A percentile compares a stretch with the other conserved stretches of the same genome.
phyloP scores from a whole-genome alignment of 805 yeast species.

The Groenewaldozyma tartarivorans region DNA sequence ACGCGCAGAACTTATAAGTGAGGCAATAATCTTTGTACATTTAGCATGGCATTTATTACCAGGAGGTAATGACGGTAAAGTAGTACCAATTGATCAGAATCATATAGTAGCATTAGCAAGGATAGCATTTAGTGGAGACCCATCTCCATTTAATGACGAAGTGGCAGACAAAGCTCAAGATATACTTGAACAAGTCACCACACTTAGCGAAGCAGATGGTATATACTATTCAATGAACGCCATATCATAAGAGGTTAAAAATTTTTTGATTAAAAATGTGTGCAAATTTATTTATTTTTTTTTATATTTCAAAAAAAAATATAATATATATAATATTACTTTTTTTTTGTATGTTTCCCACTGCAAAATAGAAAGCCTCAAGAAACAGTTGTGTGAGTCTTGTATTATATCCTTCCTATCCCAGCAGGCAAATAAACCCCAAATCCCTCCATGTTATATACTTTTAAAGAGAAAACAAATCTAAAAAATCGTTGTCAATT shows the following conservation, averaged over 20 bases:
- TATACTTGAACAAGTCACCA: slow-evolving; percentile 54
- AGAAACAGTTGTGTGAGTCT: too few species aligned
- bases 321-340: too few species aligned
- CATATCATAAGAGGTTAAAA: not conserved
- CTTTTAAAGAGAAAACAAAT: too few species aligned
- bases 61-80: slow-evolving; percentile 1
- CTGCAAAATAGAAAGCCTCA: not conserved
- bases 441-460: too few species aligned
- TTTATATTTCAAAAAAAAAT: not conserved
- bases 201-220: slow-evolving; percentile 73
- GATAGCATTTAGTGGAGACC: slow-evolving; percentile 18
- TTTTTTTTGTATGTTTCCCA: too few species aligned
- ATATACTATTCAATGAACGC: slow-evolving; percentile 50
- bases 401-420: too few species aligned
- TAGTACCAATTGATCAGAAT: not conserved
- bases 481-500: too few species aligned
- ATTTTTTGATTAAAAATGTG: too few species aligned
- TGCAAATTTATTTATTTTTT: too few species aligned
- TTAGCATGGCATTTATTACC: slow-evolving; percentile 10
- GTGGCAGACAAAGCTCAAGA: slow-evolving; percentile 63
- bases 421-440: too few species aligned
- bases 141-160: slow-evolving; percentile 43
- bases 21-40: slow-evolving; percentile 11
- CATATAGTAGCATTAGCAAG: slow-evolving; percentile 20
- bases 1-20: slow-evolving; percentile 8